These are phyloP conservation scores for Penicillium atrosanguineum DNA, from an alignment of 495 filamentous ascomycete genomes.

Conservation along the genomic window DNA sequence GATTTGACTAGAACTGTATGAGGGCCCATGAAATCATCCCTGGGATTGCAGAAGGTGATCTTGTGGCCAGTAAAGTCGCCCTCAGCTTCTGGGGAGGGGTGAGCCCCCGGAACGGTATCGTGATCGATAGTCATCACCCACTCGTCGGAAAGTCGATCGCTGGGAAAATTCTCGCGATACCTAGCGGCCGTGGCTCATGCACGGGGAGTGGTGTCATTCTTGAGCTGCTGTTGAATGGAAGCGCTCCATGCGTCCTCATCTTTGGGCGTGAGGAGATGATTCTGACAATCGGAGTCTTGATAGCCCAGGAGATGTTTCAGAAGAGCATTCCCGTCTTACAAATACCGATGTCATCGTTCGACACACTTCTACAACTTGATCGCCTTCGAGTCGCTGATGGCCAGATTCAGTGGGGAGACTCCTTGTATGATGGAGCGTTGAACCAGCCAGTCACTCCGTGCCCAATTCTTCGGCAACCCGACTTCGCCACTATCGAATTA, in stretches of 20 bases:
- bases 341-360: constrained; percentile 12
- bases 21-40: not conserved
- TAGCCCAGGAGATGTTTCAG: constrained; percentile 27
- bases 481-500: not conserved
- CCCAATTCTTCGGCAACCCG: not conserved
- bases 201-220: constrained; percentile 31
- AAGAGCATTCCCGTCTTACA: constrained; percentile 25
- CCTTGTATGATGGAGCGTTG: not conserved
- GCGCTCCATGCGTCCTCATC: constrained; percentile 20
- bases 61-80: constrained; percentile 14
- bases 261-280: constrained; percentile 31
- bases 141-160: constrained; percentile 18
- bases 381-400: constrained; percentile 2
- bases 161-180: constrained; percentile 26
- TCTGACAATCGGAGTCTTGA: constrained; percentile 28
- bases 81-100: constrained; percentile 39
- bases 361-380: not conserved
- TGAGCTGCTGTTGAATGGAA: constrained; percentile 26
- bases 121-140: constrained; percentile 33
- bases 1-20: not conserved
- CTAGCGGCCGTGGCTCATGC: constrained; percentile 31
- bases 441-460: not conserved
- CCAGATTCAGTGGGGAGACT: not conserved
- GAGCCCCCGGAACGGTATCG: constrained; percentile 18
- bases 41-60: constrained; percentile 4